These are phyloP conservation scores for Aureobasidium sp. DNA, from an alignment of 2,329 filamentous ascomycete genomes.

Conservation along the genomic window DNA sequence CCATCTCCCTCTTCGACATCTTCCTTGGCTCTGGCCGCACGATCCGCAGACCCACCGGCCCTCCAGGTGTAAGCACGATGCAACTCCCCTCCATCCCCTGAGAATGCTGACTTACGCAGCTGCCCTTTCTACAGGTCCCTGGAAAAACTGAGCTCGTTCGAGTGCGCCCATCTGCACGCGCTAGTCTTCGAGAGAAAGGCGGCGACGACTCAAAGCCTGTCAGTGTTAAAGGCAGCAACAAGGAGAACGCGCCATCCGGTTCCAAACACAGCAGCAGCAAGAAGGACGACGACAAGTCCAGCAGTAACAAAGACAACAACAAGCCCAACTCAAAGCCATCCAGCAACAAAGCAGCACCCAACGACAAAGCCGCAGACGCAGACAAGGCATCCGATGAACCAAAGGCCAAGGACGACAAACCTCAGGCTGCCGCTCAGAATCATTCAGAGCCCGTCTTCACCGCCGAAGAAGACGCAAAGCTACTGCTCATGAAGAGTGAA, in stretches of 20 bases:
- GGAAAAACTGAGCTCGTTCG: not conserved
- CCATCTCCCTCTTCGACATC: constrained; percentile 10
- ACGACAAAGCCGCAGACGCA: not conserved
- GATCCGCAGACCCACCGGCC: constrained; percentile 1
- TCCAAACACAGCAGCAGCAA: not conserved
- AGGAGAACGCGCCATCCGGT: not conserved
- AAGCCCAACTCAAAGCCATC: not conserved
- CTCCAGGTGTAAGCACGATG: constrained; percentile 9
- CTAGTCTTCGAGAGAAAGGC: not conserved
- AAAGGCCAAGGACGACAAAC: not conserved
- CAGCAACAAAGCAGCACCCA: not conserved
- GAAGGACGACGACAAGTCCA: not conserved
- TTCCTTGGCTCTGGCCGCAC: constrained; percentile 10
- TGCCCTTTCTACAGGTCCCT: not conserved
- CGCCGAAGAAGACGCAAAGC: constrained; percentile 32
- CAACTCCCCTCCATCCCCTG: not conserved
- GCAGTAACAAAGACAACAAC: not conserved
- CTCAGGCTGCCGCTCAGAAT: not conserved
- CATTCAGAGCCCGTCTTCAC: constrained; percentile 22
- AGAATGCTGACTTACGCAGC: constrained; percentile 5
- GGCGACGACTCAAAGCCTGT: not conserved
- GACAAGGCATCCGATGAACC: not conserved
- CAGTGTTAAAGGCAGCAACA: not conserved
- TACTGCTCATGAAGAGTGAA: constrained; percentile 29
- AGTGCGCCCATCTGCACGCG: not conserved